Percentiles rank a stretch among this genome's conserved stretches.
phyloP scores from a whole-genome alignment of 1,284 basidiomycete genomes.

The Leccinum subrobustum region DNA sequence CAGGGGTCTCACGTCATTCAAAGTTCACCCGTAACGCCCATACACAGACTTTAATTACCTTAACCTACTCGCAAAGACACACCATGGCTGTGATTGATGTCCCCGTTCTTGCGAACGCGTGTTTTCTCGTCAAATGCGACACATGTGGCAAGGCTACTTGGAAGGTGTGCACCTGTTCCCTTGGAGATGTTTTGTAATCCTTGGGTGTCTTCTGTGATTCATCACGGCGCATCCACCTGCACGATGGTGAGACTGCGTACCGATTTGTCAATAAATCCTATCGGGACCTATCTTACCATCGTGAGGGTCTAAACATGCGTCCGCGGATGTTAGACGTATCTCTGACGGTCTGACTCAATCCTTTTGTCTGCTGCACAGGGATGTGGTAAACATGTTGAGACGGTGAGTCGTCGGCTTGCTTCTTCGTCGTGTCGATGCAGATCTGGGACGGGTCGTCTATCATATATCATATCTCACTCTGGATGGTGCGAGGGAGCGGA shows the following conservation, averaged over 20 bases:
- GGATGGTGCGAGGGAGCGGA: slow-evolving; percentile 7
- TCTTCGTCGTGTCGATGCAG: slow-evolving; percentile 17
- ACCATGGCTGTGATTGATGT: slow-evolving; percentile 22
- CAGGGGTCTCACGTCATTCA: slow-evolving; percentile 21
- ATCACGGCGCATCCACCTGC: slow-evolving; percentile 15
- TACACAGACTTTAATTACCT: slow-evolving; percentile 35
- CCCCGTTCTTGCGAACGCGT: slow-evolving; percentile 48
- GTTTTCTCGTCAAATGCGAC: slow-evolving; percentile 57
- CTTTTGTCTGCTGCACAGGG: slow-evolving; percentile 45
- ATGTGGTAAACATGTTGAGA: slow-evolving; percentile 63
- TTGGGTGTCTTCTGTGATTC: slow-evolving; percentile 11
- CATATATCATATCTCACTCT: slow-evolving; percentile 4
- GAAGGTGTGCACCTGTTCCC: slow-evolving; percentile 49
- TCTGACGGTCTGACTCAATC: slow-evolving; percentile 11
- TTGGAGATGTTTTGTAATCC: slow-evolving; percentile 24
- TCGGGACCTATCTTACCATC: slow-evolving; percentile 12
- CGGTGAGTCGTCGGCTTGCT: slow-evolving; percentile 44
- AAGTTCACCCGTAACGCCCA: slow-evolving; percentile 12
- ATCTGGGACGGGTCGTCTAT: slow-evolving; percentile 17
- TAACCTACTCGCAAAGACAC: slow-evolving; percentile 31
- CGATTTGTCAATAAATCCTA: slow-evolving; percentile 14
- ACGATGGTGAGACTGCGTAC: slow-evolving; percentile 10
- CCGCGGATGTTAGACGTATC: slow-evolving; percentile 19
- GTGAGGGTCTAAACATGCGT: slow-evolving; percentile 3
- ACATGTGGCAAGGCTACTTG: slow-evolving; percentile 74